These are phyloP conservation scores for Neurospora sp. DNA, from an alignment of 495 filamentous ascomycete species.

Conservation along the genomic window DNA sequence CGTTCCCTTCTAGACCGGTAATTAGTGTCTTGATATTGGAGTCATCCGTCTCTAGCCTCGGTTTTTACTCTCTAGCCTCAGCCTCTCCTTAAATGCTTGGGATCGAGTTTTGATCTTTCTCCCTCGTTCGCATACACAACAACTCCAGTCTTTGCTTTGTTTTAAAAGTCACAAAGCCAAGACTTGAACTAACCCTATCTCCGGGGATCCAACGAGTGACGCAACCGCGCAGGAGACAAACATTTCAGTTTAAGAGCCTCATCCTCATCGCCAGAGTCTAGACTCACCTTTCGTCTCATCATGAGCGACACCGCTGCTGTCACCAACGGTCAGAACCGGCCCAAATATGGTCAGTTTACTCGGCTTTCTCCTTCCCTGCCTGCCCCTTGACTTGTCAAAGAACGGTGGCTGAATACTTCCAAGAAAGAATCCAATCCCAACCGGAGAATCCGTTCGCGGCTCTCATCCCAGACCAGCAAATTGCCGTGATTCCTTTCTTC, in stretches of 20 bases:
- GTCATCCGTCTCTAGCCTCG: background rate
- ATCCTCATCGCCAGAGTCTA: background rate
- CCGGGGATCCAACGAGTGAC: background rate
- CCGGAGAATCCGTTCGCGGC: conserved; percentile 86
- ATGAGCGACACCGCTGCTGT: conserved; percentile 9
- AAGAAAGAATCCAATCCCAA: conserved; percentile 53
- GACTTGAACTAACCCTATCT: background rate
- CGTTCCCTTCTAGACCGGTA: background rate
- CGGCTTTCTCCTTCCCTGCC: background rate
- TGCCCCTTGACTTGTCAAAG: conserved; percentile 7
- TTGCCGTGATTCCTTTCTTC: conserved; percentile 78
- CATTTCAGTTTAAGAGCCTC: background rate
- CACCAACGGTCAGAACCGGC: conserved; percentile 7
- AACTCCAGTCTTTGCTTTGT: background rate
- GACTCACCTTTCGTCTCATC: background rate
- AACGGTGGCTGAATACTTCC: conserved; percentile 44
- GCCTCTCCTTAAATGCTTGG: background rate
- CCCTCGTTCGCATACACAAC: background rate
- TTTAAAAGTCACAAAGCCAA: background rate
- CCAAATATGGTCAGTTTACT: conserved; percentile 33
- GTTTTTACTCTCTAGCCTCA: background rate
- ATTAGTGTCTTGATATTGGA: background rate
- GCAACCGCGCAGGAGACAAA: background rate
- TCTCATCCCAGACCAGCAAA: conserved; percentile 77
- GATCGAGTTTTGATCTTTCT: background rate